A percentile compares a stretch with the other conserved stretches of the same genome.
Conservation (phyloP, 1,139 yeast species). For the Magnusiomyces sp. region DNA sequence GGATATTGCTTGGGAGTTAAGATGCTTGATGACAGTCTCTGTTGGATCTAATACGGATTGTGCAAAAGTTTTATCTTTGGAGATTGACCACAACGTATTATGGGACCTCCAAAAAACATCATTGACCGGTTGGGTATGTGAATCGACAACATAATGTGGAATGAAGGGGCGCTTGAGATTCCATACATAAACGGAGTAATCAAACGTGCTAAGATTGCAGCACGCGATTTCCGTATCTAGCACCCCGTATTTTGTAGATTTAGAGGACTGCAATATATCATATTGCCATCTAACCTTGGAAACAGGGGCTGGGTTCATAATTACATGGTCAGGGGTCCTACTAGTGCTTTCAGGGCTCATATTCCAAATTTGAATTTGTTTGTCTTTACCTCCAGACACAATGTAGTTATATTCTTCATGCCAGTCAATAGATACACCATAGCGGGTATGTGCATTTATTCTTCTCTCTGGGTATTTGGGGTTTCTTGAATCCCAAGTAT, state of each 20-base stretch:
- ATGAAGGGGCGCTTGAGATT: conserved; percentile 64
- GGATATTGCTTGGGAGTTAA: conserved; percentile 45
- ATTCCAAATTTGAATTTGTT: conserved; percentile 74
- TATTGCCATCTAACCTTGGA: conserved; percentile 63
- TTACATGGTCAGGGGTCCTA: conserved; percentile 56
- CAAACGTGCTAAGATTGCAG: conserved; percentile 62
- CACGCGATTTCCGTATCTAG: conserved; percentile 51
- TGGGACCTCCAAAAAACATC: conserved; percentile 45
- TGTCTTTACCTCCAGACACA: conserved; percentile 90
- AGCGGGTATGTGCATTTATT: conserved; percentile 85
- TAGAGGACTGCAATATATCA: conserved; percentile 19
- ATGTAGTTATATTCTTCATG: conserved; percentile 78
- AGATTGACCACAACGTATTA: conserved; percentile 43
- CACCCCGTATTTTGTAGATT: conserved; percentile 15
- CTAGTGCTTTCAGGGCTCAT: conserved; percentile 34
- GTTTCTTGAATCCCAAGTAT: conserved; percentile 73
- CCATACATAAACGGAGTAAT: conserved; percentile 65
- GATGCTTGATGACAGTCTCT: conserved; percentile 44
- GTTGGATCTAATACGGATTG: conserved; percentile 50
- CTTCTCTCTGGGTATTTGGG: conserved; percentile 45
- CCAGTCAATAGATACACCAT: conserved; percentile 82
- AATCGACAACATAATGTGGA: conserved; percentile 58
- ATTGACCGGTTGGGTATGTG: conserved; percentile 43
- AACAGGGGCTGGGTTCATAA: conserved; percentile 71
- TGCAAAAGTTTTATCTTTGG: conserved; percentile 45